Conservation (phyloP, 805 yeast genomes). For the Ogataea nonfermentans region DNA sequence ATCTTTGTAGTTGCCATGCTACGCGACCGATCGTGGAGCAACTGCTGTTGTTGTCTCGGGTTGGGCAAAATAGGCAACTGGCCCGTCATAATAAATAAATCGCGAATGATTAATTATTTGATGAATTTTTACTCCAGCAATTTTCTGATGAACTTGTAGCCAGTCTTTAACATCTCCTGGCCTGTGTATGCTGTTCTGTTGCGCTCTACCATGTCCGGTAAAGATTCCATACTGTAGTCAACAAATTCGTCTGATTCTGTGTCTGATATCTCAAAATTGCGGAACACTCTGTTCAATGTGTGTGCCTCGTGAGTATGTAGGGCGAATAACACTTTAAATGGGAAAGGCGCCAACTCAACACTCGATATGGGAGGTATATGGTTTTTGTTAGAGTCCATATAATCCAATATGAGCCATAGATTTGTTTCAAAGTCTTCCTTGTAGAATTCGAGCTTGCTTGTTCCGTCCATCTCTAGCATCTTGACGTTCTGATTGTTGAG, state of each 20-base stretch:
- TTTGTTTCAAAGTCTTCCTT: slow-evolving; percentile 40
- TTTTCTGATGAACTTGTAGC: slow-evolving; percentile 41
- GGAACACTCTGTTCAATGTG: slow-evolving; percentile 28
- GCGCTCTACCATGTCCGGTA: slow-evolving; percentile 27
- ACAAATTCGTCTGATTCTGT: slow-evolving; percentile 7
- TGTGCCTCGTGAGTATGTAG: slow-evolving; percentile 26
- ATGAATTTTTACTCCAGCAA: slow-evolving; percentile 20
- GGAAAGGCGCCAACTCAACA: slow-evolving; percentile 66
- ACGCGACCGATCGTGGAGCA: slow-evolving; percentile 11
- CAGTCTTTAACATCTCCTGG: slow-evolving; percentile 34
- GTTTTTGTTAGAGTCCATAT: slow-evolving; percentile 54
- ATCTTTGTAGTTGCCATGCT: slow-evolving; percentile 20
- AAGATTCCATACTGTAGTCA: slow-evolving; percentile 30
- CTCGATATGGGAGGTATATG: slow-evolving; percentile 77
- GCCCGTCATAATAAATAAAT: slow-evolving; percentile 10
- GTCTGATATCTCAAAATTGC: slow-evolving; percentile 18
- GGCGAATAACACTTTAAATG: slow-evolving; percentile 39
- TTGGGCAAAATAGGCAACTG: slow-evolving; percentile 24
- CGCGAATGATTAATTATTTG: slow-evolving; percentile 2
- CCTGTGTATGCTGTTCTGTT: slow-evolving; percentile 22
- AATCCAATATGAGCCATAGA: slow-evolving; percentile 46
- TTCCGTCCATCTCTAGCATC: slow-evolving; percentile 15
- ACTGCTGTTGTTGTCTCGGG: slow-evolving; percentile 21
- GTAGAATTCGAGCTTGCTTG: slow-evolving; percentile 24
- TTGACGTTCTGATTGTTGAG: slow-evolving; percentile 27